Percentiles rank a stretch among this genome's conserved stretches.
phyloP scores from a whole-genome alignment of 2,329 filamentous ascomycete species.

The Tolypocladium amazonense region DNA sequence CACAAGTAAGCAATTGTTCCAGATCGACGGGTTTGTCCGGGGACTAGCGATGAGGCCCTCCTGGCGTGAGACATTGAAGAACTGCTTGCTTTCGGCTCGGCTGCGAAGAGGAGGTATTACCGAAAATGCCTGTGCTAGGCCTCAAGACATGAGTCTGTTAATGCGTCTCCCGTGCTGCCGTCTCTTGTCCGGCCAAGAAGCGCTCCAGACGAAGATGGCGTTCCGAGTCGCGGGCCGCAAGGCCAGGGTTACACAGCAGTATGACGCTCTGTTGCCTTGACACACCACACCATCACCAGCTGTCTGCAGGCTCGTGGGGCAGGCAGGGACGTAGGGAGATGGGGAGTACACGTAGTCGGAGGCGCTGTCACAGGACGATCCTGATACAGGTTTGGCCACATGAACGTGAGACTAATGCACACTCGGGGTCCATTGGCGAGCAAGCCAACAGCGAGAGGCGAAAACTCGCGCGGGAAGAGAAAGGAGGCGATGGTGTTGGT shows the following conservation, averaged over 20 bases:
- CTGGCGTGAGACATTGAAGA: neutral
- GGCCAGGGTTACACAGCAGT: neutral
- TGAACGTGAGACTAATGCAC: neutral
- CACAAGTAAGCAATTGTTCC: neutral
- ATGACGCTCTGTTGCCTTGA: neutral
- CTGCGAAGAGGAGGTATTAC: neutral
- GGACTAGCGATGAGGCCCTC: neutral
- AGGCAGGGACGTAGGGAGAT: neutral
- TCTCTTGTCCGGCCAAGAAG: neutral
- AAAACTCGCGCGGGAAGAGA: neutral
- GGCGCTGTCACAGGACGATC: neutral
- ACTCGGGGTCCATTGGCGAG: neutral
- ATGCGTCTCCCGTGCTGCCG: neutral
- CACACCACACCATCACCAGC: neutral
- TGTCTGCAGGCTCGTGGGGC: neutral
- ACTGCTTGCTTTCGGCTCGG: neutral
- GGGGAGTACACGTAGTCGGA: neutral
- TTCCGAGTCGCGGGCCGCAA: neutral
- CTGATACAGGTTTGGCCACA: neutral
- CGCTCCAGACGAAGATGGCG: neutral
- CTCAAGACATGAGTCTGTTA: neutral
- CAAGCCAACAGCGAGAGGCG: neutral
- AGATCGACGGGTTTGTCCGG: neutral
- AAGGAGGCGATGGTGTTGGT: neutral
- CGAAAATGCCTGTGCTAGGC: neutral